Evolutionary conservation across 192 early-diverging fungal genomes (phyloP).

Genomic region (Backusella tuberculispora): DNA sequence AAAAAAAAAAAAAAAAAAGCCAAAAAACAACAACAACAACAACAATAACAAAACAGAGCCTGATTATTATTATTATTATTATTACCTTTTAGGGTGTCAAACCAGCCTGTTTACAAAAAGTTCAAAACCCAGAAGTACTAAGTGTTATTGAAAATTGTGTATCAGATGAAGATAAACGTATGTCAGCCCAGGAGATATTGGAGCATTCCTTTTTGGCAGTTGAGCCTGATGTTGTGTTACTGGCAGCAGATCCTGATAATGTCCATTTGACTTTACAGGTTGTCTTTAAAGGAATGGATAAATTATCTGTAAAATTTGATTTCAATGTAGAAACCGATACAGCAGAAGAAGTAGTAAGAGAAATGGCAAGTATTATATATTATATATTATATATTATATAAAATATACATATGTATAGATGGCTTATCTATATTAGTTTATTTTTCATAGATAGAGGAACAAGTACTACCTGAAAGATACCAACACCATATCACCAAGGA

Average conservation of each 20-base stretch:
- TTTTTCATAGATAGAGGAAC: slow-evolving; percentile 69
- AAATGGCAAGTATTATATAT: slow-evolving; percentile 56
- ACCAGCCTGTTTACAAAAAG: slow-evolving; percentile 64
- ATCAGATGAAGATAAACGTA: slow-evolving; percentile 58
- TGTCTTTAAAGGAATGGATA: slow-evolving; percentile 55
- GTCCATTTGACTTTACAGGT: slow-evolving; percentile 54
- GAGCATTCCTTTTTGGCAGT: slow-evolving; percentile 59
- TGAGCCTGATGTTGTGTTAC: slow-evolving; percentile 49
- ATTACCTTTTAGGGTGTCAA: slow-evolving; percentile 59
- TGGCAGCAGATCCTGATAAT: slow-evolving; percentile 50
- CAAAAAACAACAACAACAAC: background rate
- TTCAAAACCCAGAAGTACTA: slow-evolving; percentile 65
- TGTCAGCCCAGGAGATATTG: slow-evolving; percentile 57
- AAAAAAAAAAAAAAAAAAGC: slow-evolving; percentile 43
- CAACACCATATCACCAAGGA: slow-evolving; percentile 80
- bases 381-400: too few species aligned
- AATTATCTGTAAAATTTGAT: slow-evolving; percentile 81
- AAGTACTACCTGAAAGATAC: slow-evolving; percentile 73
- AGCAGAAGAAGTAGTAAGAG: slow-evolving; percentile 70
- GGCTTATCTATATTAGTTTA: background rate
- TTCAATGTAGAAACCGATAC: slow-evolving; percentile 79
- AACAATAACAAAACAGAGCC: too few species aligned
- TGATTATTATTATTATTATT: background rate
- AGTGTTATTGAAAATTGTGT: slow-evolving; percentile 74
- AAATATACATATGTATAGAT: slow-evolving; percentile 30